These are phyloP conservation scores for Clonostachys byssicola DNA, from an alignment of 2,329 filamentous ascomycete genomes.

Conservation along the genomic window DNA sequence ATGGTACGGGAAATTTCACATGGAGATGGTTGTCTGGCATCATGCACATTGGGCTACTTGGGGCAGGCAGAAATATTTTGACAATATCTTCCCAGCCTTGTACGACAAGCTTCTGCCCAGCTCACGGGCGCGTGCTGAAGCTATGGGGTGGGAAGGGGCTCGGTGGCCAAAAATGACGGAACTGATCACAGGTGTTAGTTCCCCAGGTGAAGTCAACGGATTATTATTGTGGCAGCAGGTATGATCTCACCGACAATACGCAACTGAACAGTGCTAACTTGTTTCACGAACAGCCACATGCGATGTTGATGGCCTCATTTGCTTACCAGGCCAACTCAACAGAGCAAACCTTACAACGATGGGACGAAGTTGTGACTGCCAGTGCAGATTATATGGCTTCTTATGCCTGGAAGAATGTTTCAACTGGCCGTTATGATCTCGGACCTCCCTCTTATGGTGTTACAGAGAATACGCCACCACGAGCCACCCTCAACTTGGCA, in stretches of 20 bases:
- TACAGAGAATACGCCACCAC: constrained; percentile 54
- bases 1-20: constrained; percentile 28
- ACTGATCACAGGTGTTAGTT: constrained; percentile 11
- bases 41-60: neutral
- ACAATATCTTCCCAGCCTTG: neutral
- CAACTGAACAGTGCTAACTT: too few species aligned
- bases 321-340: constrained; percentile 17
- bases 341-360: constrained; percentile 37
- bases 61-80: neutral
- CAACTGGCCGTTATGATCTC: constrained; percentile 45
- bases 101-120: neutral
- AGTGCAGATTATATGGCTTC: constrained; percentile 57
- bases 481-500: constrained; percentile 50
- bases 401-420: constrained; percentile 49
- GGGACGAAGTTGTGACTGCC: constrained; percentile 45
- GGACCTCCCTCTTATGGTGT: constrained; percentile 39
- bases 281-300: constrained; percentile 33
- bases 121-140: neutral
- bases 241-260: too few species aligned
- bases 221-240: constrained; percentile 57
- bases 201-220: constrained; percentile 54
- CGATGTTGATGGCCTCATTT: constrained; percentile 55
- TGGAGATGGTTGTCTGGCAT: neutral
- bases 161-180: constrained; percentile 33
- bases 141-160: constrained; percentile 37